Conservation (phyloP, 306 rosid genomes). For the Prunus dulcis region DNA sequence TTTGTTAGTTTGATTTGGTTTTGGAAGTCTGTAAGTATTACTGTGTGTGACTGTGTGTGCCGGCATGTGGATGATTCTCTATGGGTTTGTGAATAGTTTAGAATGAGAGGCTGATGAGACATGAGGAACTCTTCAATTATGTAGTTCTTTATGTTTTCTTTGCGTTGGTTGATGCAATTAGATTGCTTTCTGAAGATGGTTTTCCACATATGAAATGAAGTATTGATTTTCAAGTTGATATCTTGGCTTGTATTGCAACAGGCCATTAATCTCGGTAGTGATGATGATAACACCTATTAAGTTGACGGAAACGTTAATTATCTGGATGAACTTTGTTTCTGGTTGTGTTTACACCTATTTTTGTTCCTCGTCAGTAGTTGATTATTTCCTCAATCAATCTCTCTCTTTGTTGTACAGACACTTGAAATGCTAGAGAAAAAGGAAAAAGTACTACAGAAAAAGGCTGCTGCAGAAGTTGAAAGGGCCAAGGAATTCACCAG, state of each 20-base stretch:
- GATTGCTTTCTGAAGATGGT: background rate
- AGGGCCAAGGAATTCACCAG: constrained; percentile 85
- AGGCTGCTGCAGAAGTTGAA: constrained; percentile 79
- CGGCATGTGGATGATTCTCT: background rate
- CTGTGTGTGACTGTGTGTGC: background rate
- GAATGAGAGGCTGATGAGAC: background rate
- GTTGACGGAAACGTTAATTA: background rate
- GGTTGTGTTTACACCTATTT: background rate
- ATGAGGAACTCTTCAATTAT: background rate
- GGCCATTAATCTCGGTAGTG: too few relatives aligned
- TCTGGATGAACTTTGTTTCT: background rate
- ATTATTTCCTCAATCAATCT: background rate
- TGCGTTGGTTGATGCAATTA: background rate
- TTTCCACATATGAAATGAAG: background rate
- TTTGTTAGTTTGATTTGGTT: background rate
- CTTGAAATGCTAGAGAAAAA: constrained; percentile 99
- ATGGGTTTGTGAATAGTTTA: background rate
- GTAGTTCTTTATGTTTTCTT: background rate
- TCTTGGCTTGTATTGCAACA: too few relatives aligned
- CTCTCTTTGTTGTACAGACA: constrained; percentile 45
- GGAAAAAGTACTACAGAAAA: constrained; percentile 89
- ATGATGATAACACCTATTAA: too few relatives aligned
- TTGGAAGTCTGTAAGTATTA: background rate
- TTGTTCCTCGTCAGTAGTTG: background rate
- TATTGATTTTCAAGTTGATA: too few relatives aligned